Base-by-base conservation (phyloP, 2,329 filamentous ascomycete species). In the Calonectria hawksworthii region DNA sequence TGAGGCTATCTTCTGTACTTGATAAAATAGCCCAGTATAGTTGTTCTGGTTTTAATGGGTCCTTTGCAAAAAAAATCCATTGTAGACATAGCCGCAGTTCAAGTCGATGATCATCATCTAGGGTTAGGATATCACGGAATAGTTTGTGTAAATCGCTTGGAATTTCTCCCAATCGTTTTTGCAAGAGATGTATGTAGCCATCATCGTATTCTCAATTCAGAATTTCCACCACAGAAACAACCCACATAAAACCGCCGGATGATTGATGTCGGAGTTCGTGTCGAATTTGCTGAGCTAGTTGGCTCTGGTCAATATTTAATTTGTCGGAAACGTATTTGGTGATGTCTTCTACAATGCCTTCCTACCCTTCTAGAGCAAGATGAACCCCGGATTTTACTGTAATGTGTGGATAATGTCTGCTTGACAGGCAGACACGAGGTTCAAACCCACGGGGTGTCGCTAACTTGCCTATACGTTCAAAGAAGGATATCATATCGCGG, bases 41-140 rank as follows among this genome's bases (percentile, higher is more conserved):
- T 77, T 92, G 86, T 21, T 85, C 76, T 0, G 80, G 85, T 0
- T 67, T 83, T 6, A 92, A 75, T 0, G 89, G 88, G 1, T 82
- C 79, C 34, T 79, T 84, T 3, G 90, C 84, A 65, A 86, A 92
- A 0, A 92, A 83, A 3, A 93, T 82, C 87, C 88, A 92, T 67
- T 68, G 86, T 0, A 92, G 78, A 59, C 87, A 90, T 1, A 89
- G 77, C 0, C 85, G 73, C 1, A 92, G 76, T 0, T 85, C 81
- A 2, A 87, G 81, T 56, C 82, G 81, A 32, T 90, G 84, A 0
- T 84, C 69, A 1, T 75, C 26, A 74, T 93, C 90, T 30, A 89
- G 84, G 2, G 75, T 85, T 8, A 92, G 70, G 1, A 92, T 89
- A 38, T 89, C 82, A 10, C 83, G 83, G 75, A 93, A 92, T 0